Base-by-base conservation (phyloP, 2,329 filamentous ascomycete genomes). In the Cytospora paraplurivora region DNA sequence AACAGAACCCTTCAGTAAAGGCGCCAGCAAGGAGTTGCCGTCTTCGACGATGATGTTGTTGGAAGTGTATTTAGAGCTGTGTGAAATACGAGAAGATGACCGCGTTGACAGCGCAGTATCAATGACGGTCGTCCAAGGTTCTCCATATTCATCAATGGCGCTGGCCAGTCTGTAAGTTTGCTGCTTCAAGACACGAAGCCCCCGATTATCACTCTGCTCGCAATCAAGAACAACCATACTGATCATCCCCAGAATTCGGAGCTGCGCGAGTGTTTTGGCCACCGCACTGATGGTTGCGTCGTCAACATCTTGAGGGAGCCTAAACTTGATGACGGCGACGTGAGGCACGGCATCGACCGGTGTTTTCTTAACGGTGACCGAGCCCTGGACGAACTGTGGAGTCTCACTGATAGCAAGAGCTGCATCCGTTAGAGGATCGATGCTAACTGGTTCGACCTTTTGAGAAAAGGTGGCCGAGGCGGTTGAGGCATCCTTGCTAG, bases 141-240 rank as follows among this genome's bases (percentile, higher is more conserved):
- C 83, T 56, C 86, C 88, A 71, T 88, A 87, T 4, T 79, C 81
- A 73, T 93, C 89, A 68, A 97, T 85, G 4, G 90, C 91, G 62
- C 84, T 82, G n/a, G 88, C 87, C 10, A 97, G 78, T 51, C 92
- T 87, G 69, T 88, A 84, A 8, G 88, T 87, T 73, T 97, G 90
- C 52, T 86, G 79, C 4, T 75, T 69, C 78, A 75, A 41, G 69
- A 65, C 68, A 68, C 68, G 50, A 69, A 64, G 71, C 72, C 55
- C 69, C 68, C 66, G 33, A 74, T 72, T 63, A 71, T 57, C 59
- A 10, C 81, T 77, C 27, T 71, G 73, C 55, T 82, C 80, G 58
- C 88, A 90, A 70, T 97, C 94, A 10, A 97, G 79, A 1, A 98
- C 89, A 0, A 99, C 85, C 21, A 93, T 86, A 65, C 92, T 93